Evolutionary conservation across 1,284 basidiomycete species (phyloP).

Genomic region (Ustilago trichophora): DNA sequence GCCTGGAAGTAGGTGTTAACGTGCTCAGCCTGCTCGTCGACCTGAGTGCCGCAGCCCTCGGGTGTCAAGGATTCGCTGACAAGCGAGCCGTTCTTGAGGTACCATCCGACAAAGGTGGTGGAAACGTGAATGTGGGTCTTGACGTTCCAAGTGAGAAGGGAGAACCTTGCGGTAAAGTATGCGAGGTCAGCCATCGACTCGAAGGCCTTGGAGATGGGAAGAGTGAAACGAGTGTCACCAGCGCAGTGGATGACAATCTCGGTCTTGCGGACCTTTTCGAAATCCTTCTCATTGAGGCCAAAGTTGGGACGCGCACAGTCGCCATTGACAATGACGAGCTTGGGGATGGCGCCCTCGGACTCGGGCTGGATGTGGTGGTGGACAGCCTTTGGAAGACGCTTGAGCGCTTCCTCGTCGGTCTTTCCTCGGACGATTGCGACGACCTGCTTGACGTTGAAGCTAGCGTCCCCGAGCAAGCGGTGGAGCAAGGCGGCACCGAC

Average conservation of each 20-base stretch:
- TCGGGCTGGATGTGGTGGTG: constrained; percentile 33
- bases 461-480: constrained; percentile 26
- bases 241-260: constrained; percentile 50
- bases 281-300: constrained; percentile 30
- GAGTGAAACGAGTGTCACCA: constrained; percentile 45
- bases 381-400: constrained; percentile 34
- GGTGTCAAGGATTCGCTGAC: constrained; percentile 40
- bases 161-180: constrained; percentile 46
- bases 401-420: constrained; percentile 35
- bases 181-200: constrained; percentile 41
- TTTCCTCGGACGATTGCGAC: constrained; percentile 44
- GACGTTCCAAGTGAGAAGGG: constrained; percentile 44
- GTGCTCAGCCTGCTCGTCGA: constrained; percentile 36
- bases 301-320: constrained; percentile 44
- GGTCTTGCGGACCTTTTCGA: constrained; percentile 41
- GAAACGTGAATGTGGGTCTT: constrained; percentile 52
- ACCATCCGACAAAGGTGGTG: constrained; percentile 49
- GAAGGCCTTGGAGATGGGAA: constrained; percentile 36
- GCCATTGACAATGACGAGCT: constrained; percentile 42
- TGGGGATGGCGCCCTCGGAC: constrained; percentile 18
- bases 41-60: constrained; percentile 23
- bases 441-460: constrained; percentile 41
- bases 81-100: constrained; percentile 38
- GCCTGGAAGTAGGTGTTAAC: constrained; percentile 52
- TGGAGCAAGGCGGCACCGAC: constrained; percentile 44